Evolutionary conservation across 2,329 filamentous ascomycete genomes (phyloP).

Genomic region (Pseudogymnoascus sp.): DNA sequence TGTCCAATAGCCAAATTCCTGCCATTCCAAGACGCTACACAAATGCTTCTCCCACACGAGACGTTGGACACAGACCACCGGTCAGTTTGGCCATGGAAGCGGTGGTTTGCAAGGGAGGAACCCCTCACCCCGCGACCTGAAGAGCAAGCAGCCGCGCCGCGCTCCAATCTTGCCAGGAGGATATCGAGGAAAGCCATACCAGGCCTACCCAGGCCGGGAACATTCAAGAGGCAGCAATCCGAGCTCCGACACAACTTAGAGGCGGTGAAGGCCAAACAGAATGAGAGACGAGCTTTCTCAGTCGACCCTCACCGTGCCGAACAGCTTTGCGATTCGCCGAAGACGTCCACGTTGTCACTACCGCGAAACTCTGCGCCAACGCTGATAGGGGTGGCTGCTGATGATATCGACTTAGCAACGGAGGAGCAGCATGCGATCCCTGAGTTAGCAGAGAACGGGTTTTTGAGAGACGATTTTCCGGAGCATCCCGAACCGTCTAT

Average conservation of each 20-base stretch:
- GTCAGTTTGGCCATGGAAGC: conserved; percentile 27
- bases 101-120: conserved; percentile 26
- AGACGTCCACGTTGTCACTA: conserved; percentile 15
- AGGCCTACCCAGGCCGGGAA: conserved; percentile 66
- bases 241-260: conserved; percentile 68
- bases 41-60: conserved; percentile 22
- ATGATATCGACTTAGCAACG: conserved; percentile 17
- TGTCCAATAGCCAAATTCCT: conserved; percentile 3
- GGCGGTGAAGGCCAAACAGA: conserved; percentile 52
- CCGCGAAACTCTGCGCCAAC: conserved; percentile 27
- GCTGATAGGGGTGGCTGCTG: conserved; percentile 21
- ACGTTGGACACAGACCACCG: conserved; percentile 25
- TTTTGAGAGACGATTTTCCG: background rate
- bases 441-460: conserved; percentile 3
- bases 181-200: conserved; percentile 58
- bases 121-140: conserved; percentile 16
- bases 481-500: conserved; percentile 10
- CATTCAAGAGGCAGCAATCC: conserved; percentile 75
- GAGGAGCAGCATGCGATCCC: conserved; percentile 14
- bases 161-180: conserved; percentile 24
- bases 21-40: conserved; percentile 16
- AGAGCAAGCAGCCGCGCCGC: conserved; percentile 14
- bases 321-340: conserved; percentile 20
- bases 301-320: conserved; percentile 41
- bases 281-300: conserved; percentile 66